Evolutionary conservation across 2,329 filamentous ascomycete species (phyloP), one percentile per base, ranked within the genome.

Genomic region (Colletotrichum tamarilloi): DNA sequence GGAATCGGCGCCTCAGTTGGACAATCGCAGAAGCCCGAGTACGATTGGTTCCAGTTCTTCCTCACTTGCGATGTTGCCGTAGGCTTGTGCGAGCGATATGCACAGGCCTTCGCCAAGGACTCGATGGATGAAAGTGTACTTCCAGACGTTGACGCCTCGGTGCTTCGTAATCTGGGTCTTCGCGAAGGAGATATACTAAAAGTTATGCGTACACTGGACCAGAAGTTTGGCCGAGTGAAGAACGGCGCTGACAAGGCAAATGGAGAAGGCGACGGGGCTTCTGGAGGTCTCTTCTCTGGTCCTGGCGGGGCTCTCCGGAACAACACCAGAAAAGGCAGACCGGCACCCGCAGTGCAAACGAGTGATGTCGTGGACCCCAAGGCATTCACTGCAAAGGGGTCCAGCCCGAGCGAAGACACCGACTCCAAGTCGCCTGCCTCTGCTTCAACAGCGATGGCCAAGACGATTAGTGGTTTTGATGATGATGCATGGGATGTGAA

Each of bases 21-120:
- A 76, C 73, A 70, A 49, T 81, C 84, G 26, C 86, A 88, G 79
- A 92, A 92, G 82, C 87, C 93, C 1, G 92, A 97, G 60, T 97
- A 98, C 81, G 97, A 99, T 81, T 99, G 97, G 97, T 99, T 99
- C 79, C 95, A 98, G 80, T 98, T 99, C 85, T 99, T 99, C 87
- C 86, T 99, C 53, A 92, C 92, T 75, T 97, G 95, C 81, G 96
- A 97, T 59, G 95, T 98, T 77, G 93, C 95, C 57, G 94, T 96
- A 62, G 94, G 97, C 72, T 92, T 98, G 58, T 99, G 97, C 82
- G 96, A 98, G 83, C 91, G 97, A 67, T 99, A 99, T 80, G 92
- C 95, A 1, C 94, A 95, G 79, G 94, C 95, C 2, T 99, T 99
- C 80, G 83, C 90, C 60, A 92, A 92, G 79, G 97, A 99, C 80